phyloP scores from a whole-genome alignment of 768 basidiomycete genomes.

The Hericium erinaceus region DNA sequence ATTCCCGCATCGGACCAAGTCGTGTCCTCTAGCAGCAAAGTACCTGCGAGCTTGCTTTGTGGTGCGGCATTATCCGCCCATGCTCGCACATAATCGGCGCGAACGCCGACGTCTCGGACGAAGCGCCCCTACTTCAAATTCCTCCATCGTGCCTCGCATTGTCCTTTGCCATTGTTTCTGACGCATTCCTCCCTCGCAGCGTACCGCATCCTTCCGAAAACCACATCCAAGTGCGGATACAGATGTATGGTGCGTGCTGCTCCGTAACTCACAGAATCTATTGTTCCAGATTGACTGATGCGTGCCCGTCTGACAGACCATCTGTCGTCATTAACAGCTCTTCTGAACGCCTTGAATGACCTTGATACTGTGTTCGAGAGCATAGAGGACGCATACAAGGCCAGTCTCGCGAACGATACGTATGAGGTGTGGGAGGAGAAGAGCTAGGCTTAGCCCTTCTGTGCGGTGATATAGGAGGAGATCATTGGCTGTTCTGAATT shows the following conservation, averaged over 20 bases:
- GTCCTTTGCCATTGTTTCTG: background rate
- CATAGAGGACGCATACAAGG: slow-evolving; percentile 59
- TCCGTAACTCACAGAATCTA: background rate
- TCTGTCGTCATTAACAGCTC: slow-evolving; percentile 75
- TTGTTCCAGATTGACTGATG: too few species aligned
- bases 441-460: slow-evolving; percentile 27
- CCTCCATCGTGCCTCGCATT: background rate
- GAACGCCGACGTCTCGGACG: too few species aligned
- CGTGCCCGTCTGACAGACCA: slow-evolving; percentile 42
- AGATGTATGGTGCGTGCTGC: slow-evolving; percentile 87
- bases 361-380: slow-evolving; percentile 69
- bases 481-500: too few species aligned
- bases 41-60: too few species aligned
- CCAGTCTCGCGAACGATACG: slow-evolving; percentile 42
- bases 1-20: too few species aligned
- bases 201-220: slow-evolving; percentile 96
- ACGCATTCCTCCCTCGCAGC: slow-evolving; percentile 26
- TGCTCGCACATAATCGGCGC: too few species aligned
- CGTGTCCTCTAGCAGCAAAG: too few species aligned
- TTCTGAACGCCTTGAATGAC: slow-evolving; percentile 66
- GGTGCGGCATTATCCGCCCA: too few species aligned
- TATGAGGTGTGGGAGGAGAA: slow-evolving; percentile 67
- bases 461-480: too few species aligned
- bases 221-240: slow-evolving; percentile 92
- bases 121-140: background rate